These are phyloP conservation scores for Trametes villosa DNA, from an alignment of 768 basidiomycete species.

Conservation along the genomic window DNA sequence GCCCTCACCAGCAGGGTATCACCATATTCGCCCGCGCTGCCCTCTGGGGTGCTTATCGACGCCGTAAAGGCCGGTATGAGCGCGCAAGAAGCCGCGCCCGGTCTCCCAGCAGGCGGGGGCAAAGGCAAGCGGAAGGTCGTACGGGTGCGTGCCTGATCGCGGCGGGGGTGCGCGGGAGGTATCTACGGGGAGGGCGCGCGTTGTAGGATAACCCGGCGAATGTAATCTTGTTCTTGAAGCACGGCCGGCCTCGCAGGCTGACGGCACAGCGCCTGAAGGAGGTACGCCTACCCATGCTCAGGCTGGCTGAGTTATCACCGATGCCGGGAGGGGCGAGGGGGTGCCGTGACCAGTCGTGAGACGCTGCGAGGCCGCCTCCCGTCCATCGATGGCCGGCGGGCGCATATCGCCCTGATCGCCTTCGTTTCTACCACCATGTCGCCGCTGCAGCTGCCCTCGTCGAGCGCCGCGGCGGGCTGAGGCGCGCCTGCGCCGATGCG, in stretches of 20 bases:
- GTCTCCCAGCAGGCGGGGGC: conserved; percentile 40
- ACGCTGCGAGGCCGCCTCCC: conserved; percentile 13
- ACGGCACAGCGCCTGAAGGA: background rate
- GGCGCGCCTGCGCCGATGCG: background rate
- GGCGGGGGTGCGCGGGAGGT: background rate
- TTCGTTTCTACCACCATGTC: conserved; percentile 14
- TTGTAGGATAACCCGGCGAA: conserved; percentile 16
- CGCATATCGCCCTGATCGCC: conserved; percentile 17
- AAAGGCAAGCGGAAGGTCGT: conserved; percentile 86
- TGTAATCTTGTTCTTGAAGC: conserved; percentile 15
- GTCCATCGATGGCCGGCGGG: conserved; percentile 13
- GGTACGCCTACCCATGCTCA: background rate
- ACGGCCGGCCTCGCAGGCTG: background rate
- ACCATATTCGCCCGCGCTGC: conserved; percentile 77
- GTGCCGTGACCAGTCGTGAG: conserved; percentile 8
- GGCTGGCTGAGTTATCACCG: conserved; percentile 9
- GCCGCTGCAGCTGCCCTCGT: no score
- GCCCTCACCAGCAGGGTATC: conserved; percentile 75
- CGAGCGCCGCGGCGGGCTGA: no score
- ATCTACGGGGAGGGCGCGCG: conserved; percentile 3
- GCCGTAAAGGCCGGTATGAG: conserved; percentile 88
- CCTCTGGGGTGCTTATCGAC: conserved; percentile 78
- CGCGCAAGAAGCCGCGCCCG: conserved; percentile 51
- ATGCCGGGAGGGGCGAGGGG: conserved; percentile 9
- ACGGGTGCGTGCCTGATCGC: conserved; percentile 61